Base-by-base conservation (phyloP, 23 red algal genomes). In the Gracilariopsis chorda region DNA sequence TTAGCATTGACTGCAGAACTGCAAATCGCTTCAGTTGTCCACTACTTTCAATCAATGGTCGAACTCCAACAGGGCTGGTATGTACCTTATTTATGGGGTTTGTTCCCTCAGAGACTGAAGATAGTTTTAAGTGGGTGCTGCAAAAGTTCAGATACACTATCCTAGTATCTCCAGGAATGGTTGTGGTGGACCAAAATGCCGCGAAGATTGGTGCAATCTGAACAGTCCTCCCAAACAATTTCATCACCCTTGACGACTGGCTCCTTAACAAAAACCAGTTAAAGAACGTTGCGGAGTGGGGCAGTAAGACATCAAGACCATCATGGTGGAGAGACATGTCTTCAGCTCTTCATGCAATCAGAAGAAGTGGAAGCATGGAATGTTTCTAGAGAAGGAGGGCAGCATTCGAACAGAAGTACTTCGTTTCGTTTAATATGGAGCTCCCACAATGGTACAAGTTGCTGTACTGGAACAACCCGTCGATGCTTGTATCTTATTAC, bases 381-480 rank as follows among this genome's bases (percentile, higher is more conserved):
- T 36, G 10, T 27, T 74, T 74, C n/a, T n/a, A 74, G 10, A 23
- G 1, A 1, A 11, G 68, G 10, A 11, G 68, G 19, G 13, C 37
- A 36, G 7, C 6, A 48, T 74, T 74, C n/a, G 68, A 74, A 48
- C 7, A 43, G 19, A 45, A 36, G n/a, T 74, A 13, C 44, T 74
- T 74, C 20, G 29, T 27, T 36, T 27, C 7, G 28, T 48, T 13
- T 16, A 24, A 23, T 5, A 37, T 27, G 1, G 43, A 8, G 7
- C 1, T 74, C 9, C 68, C 68, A 27, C 39, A 74, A 9, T 74
- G 68, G 68, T 74, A 74, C 19, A 74, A 74, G 44, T 74, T 41
- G 25, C 68, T 74, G 23, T 74, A 74, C n/a, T 37, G 44, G 10
- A 36, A 74, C 1, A 43, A 74, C 36, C 39, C 68, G 8, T 46